Base-by-base conservation (phyloP, 352 stramenopile species). In the Saprolegnia diclina region DNA sequence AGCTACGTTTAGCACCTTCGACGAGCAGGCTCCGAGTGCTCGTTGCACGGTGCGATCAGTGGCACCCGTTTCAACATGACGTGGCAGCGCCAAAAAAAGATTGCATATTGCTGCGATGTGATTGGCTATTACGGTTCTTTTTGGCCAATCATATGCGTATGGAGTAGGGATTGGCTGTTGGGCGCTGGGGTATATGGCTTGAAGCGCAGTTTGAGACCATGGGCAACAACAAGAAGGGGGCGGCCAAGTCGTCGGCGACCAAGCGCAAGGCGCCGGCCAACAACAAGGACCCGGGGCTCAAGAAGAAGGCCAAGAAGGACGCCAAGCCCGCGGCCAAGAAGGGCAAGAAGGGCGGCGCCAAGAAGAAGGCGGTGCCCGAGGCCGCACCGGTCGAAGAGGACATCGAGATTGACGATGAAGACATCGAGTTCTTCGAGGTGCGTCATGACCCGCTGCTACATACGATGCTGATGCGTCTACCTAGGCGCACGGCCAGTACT, bases 351-450 rank as follows among this genome's bases (percentile, higher is more conserved):
- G 40, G 22, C 7, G 35, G n/a, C 11, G 57, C 18, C 9, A 64
- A 11, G 18, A 74, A 65, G 40, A 71, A 76, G 22, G 76, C 85
- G n/a, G 82, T 85, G 5, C 72, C 82, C 3, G 75, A 83, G 9
- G 80, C 81, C 45, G 85, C 89, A 21, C 83, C 89, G n/a, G 83
- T 88, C 52, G 80, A 86, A 2, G 82, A 90, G 10, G 87, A 95
- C 62, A 73, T 92, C 61, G 83, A 79, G 46, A 92, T 93, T 71
- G 90, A 89, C 61, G 83, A 87, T 44, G 76, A 79, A 48, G 89
- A 95, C 40, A 62, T 70, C 32, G 63, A 61, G 35, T 70, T 70
- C 63, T 70, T 70, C 53, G 57, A 66, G 57, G 57, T 66, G 38
- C 9, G 24, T 22, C 38, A 6, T 7, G 5, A 22, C 14, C 11